A percentile compares a stretch with the other conserved stretches of the same genome.
These are phyloP conservation scores for Gastrodia elata DNA, from an alignment of 106 monocot species.

Conservation along the genomic window DNA sequence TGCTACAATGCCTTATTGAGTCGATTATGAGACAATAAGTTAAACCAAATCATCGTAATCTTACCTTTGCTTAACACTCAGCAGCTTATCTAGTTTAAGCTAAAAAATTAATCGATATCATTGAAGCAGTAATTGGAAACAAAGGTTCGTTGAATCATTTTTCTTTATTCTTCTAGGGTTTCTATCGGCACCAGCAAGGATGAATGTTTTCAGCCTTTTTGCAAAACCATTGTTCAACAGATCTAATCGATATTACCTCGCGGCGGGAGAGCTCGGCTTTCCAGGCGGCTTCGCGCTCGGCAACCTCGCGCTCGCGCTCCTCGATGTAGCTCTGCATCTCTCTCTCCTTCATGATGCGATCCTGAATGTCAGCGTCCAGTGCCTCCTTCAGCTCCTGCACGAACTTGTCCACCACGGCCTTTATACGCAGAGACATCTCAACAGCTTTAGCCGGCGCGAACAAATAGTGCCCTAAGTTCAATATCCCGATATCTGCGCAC, in stretches of 20 bases:
- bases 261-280: slow-evolving; percentile 95
- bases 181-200: too few relatives aligned
- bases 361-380: slow-evolving; percentile 87
- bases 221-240: too few relatives aligned
- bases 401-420: slow-evolving; percentile 95
- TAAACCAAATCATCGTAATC: too few relatives aligned
- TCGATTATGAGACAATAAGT: too few relatives aligned
- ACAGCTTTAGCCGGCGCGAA: background rate
- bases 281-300: slow-evolving; percentile 97
- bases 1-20: too few relatives aligned
- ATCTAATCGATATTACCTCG: slow-evolving; percentile 48
- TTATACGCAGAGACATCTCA: slow-evolving; percentile 81
- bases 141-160: too few relatives aligned
- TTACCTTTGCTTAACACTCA: too few relatives aligned
- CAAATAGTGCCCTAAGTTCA: background rate
- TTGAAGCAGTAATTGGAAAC: too few relatives aligned
- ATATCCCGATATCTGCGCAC: background rate
- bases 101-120: too few relatives aligned
- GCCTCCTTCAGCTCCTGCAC: slow-evolving; percentile 90
- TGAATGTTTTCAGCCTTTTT: too few relatives aligned
- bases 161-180: too few relatives aligned
- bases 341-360: slow-evolving; percentile 95
- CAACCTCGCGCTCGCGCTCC: slow-evolving; percentile 92
- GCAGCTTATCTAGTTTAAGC: too few relatives aligned
- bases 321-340: slow-evolving; percentile 99